Evolutionary conservation across 1,139 yeast genomes (phyloP).

Genomic region (Blastobotrys indianensis): DNA sequence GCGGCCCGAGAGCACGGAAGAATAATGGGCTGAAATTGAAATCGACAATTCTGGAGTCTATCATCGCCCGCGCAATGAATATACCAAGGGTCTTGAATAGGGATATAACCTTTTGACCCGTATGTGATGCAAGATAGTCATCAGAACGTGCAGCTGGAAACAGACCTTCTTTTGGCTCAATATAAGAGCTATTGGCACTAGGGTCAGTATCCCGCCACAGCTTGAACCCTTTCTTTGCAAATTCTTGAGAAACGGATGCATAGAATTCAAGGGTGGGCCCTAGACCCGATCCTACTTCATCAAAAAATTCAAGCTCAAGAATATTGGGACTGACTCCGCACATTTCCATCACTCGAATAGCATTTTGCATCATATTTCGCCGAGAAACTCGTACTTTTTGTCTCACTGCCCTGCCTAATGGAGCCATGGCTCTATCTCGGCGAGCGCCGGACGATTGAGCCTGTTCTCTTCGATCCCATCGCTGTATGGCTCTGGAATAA

Average conservation of each 20-base stretch:
- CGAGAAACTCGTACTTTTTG: constrained; percentile 79
- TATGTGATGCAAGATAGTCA: constrained; percentile 31
- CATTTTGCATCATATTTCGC: constrained; percentile 65
- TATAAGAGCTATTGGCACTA: constrained; percentile 36
- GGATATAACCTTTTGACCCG: constrained; percentile 44
- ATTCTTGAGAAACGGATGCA: constrained; percentile 72
- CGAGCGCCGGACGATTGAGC: no score
- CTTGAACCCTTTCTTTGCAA: constrained; percentile 48
- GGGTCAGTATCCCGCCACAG: constrained; percentile 64
- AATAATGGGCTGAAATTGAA: constrained; percentile 70
- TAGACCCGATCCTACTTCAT: constrained; percentile 92
- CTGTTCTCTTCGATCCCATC: constrained; percentile 50
- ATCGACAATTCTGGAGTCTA: constrained; percentile 84
- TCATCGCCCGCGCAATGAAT: constrained; percentile 77
- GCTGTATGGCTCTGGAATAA: constrained; percentile 72
- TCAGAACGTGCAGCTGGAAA: constrained; percentile 65
- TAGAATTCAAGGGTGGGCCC: constrained; percentile 96
- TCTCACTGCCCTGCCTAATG: constrained; percentile 70
- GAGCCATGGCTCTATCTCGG: constrained; percentile 27
- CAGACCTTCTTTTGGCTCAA: constrained; percentile 46
- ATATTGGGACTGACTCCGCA: constrained; percentile 79
- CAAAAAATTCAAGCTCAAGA: constrained; percentile 80
- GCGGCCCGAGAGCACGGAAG: constrained; percentile 37
- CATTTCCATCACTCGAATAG: constrained; percentile 67
- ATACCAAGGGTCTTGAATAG: constrained; percentile 69